Evolutionary conservation across 345 rosid genomes (phyloP).

Genomic region (Raphanus sativus): DNA sequence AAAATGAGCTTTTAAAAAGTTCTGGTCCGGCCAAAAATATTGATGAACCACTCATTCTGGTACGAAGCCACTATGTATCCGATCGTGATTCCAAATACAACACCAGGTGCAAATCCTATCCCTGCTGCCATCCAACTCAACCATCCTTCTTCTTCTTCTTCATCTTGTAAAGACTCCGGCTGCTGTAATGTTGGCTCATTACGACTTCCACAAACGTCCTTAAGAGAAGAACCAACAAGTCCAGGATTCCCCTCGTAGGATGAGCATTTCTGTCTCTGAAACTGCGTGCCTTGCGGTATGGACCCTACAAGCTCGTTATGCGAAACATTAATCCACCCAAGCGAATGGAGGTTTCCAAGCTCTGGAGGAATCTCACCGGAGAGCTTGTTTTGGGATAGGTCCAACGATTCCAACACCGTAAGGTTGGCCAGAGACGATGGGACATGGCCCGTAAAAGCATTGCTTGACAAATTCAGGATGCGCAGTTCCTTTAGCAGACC

Average conservation of each 20-base stretch:
- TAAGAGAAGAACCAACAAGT: not conserved
- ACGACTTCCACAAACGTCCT: not conserved
- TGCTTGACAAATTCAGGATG: not conserved
- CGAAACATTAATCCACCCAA: not conserved
- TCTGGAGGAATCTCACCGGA: not conserved
- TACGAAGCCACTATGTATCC: slow-evolving; percentile 8
- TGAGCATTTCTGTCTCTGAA: not conserved
- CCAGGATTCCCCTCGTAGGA: not conserved
- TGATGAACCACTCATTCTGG: not conserved
- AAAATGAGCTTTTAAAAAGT: not conserved
- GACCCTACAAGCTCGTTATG: not conserved
- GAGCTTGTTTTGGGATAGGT: not conserved
- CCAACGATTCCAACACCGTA: not conserved
- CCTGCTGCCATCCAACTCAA: slow-evolving; percentile 14
- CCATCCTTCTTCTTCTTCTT: not conserved
- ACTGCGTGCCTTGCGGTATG: not conserved
- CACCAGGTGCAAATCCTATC: not conserved
- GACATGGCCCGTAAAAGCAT: not conserved
- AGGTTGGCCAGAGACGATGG: not conserved
- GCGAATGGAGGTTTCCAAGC: not conserved
- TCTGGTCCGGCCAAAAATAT: not conserved
- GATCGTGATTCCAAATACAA: not conserved
- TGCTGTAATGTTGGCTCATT: not conserved
- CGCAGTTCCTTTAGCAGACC: not conserved
- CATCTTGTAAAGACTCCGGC: not conserved